phyloP scores from a whole-genome alignment of 2,329 filamentous ascomycete species.

The Verticillium isaacii region DNA sequence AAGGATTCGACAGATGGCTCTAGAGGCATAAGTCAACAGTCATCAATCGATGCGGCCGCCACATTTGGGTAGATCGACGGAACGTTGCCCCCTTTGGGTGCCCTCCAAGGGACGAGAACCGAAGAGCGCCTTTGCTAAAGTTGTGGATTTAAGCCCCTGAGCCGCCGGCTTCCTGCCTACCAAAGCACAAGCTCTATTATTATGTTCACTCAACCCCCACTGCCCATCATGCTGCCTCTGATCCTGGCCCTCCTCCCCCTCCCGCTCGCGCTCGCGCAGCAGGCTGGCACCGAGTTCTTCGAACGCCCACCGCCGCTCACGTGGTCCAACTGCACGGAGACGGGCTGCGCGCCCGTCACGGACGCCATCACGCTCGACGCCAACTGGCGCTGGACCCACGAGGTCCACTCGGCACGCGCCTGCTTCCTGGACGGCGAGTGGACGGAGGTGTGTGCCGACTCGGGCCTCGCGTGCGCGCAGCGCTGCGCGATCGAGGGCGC shows the following conservation, averaged over 20 bases:
- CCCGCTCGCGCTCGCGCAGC: constrained; percentile 4
- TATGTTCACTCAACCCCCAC: background rate
- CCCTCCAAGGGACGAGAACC: too few relatives aligned
- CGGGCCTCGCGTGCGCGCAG: constrained; percentile 30
- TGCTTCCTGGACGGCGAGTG: constrained; percentile 42
- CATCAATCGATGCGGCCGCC: too few relatives aligned
- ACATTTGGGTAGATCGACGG: too few relatives aligned
- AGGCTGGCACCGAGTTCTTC: background rate
- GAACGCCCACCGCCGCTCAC: constrained; percentile 6
- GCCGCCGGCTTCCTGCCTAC: too few relatives aligned
- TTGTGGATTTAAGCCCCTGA: too few relatives aligned
- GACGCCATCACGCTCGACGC: constrained; percentile 7
- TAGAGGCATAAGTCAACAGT: too few relatives aligned
- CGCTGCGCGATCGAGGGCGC: constrained; percentile 43
- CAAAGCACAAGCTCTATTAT: background rate
- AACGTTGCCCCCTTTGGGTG: too few relatives aligned
- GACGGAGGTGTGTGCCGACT: constrained; percentile 27
- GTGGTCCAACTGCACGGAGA: constrained; percentile 4
- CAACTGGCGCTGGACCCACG: constrained; percentile 6
- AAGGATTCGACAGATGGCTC: background rate
- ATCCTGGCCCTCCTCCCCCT: background rate
- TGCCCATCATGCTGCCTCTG: background rate
- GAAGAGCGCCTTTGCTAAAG: too few relatives aligned
- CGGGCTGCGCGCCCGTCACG: background rate
- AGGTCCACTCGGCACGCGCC: constrained; percentile 31